Conservation (phyloP, 495 filamentous ascomycete species). For the Lepidopterella palustris region DNA sequence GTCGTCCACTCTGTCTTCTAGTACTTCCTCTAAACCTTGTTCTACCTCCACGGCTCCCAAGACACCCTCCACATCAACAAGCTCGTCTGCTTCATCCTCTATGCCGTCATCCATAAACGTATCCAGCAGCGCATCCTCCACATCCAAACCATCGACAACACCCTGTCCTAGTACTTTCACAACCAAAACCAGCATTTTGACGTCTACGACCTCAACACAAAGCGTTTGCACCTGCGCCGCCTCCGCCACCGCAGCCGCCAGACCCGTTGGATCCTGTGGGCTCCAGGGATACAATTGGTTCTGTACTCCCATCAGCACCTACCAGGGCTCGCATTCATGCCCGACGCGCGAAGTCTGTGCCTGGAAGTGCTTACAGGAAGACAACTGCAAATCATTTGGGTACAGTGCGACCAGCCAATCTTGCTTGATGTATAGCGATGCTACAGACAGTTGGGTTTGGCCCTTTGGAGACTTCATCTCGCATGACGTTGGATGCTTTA, state of each 20-base stretch:
- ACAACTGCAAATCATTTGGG: neutral
- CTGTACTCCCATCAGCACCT: neutral
- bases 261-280: neutral
- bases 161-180: neutral
- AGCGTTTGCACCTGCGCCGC: neutral
- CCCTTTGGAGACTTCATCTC: neutral
- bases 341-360: neutral
- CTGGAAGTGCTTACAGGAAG: neutral
- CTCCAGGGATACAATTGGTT: neutral
- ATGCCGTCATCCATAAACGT: neutral
- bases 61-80: neutral
- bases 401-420: neutral
- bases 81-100: neutral
- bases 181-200: neutral
- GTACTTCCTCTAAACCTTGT: neutral
- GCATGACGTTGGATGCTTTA: neutral
- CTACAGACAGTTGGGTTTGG: neutral
- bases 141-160: neutral
- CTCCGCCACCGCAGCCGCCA: neutral
- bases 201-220: neutral
- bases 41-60: neutral
- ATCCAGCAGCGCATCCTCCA: neutral
- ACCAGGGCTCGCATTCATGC: neutral
- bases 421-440: neutral
- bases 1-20: neutral